These are phyloP conservation scores for Melampsora allii-populina DNA, from an alignment of 1,284 basidiomycete species.

Conservation along the genomic window DNA sequence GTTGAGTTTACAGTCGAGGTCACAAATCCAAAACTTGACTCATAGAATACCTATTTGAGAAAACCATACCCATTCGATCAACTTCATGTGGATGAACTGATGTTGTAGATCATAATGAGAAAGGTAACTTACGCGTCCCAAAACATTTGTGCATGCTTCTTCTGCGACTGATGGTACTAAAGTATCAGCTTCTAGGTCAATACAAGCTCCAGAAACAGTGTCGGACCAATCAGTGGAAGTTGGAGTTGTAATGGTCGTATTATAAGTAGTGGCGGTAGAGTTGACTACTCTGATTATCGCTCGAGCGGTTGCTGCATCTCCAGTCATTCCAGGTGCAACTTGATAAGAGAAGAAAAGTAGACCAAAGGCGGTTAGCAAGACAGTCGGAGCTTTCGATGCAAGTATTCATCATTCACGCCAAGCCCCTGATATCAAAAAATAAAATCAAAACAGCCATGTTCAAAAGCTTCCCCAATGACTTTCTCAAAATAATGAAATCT, in stretches of 20 bases:
- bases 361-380: too few species aligned
- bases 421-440: not conserved
- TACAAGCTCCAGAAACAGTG: not conserved
- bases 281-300: not conserved
- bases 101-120: not conserved
- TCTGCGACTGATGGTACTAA: slow-evolving; percentile 12
- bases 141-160: slow-evolving; percentile 32
- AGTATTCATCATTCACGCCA: not conserved
- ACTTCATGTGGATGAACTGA: not conserved
- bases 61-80: not conserved
- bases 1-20: slow-evolving; percentile 6
- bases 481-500: not conserved
- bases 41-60: slow-evolving; percentile 27
- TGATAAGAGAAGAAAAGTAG: not conserved
- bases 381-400: too few species aligned
- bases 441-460: not conserved
- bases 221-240: slow-evolving; percentile 6
- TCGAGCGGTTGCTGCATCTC: not conserved
- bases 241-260: not conserved
- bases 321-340: slow-evolving; percentile 13
- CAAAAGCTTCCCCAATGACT: not conserved
- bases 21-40: slow-evolving; percentile 33
- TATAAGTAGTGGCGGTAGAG: not conserved
- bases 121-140: slow-evolving; percentile 14
- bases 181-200: slow-evolving; percentile 18